Base-by-base conservation (phyloP, 2,329 filamentous ascomycete genomes). In the Aaosphaeria arxii region DNA sequence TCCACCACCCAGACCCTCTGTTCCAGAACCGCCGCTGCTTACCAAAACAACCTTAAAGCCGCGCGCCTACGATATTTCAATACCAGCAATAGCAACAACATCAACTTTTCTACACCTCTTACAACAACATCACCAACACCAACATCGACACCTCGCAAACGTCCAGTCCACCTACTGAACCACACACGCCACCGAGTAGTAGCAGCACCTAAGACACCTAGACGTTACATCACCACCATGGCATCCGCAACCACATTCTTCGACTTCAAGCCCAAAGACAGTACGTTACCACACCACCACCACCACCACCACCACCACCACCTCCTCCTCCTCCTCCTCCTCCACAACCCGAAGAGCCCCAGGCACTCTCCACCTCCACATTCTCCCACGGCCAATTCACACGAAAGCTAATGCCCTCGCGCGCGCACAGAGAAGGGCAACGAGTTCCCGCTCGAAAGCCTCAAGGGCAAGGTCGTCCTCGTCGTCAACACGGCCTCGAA, bases 401-500 rank as follows among this genome's bases (percentile, higher is more conserved):
- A 24, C 17, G 17, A 24, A 24, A 44, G 33, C 46, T 57, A 46
- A 56, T 47, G 24, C 39, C 38, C 53, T 52, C 55, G 17, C 17
- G 17, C 17, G 17, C 17, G 11, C n/a, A 58, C 65, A 90, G 86
- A 91, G 70, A 86, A 85, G 70, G 91, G 90, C 71, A 68, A 82
- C 47, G 81, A 87, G 58, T 86, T 86, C 67, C 77, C 84, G 50
- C 80, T 97, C 57, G 67, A 76, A 58, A 74, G 85, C 52, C 88
- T 90, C 76, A 84, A 89, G 71, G 89, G 87, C 81, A 97, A 97
- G 75, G 92, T 97, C 59, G 84, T 97, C 62, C 86, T 99, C 52
- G 80, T 96, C 64, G 91, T 99, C 76, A 99, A 99, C 84, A 96
- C 92, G 1, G 94, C 94, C 60, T 95, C 89, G 71, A 96, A 97